Conservation (phyloP, 2,329 filamentous ascomycete genomes). For the Cladorrhinum sp. region DNA sequence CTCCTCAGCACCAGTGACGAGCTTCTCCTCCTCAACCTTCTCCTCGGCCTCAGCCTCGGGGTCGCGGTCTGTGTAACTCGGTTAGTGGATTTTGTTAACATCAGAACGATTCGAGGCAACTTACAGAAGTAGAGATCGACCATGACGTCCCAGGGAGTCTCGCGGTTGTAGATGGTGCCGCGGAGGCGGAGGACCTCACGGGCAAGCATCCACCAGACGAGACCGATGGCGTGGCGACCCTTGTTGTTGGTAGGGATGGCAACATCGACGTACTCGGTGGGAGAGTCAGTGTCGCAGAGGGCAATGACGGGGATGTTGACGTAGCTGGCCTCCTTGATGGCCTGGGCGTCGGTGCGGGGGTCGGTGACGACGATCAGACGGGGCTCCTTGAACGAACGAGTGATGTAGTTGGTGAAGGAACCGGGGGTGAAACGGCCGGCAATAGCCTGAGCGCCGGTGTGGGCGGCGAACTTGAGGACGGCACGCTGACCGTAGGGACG, state of each 20-base stretch:
- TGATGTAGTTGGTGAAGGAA: constrained; percentile 99
- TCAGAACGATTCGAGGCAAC: constrained; percentile 31
- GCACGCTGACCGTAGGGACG: constrained; percentile 99
- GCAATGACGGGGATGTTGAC: constrained; percentile 99
- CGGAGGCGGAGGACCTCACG: constrained; percentile 99
- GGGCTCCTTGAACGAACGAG: constrained; percentile 99
- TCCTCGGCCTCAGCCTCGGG: constrained; percentile 99
- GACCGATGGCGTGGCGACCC: constrained; percentile 97
- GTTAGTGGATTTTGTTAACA: constrained; percentile 22
- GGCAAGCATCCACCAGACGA: constrained; percentile 99
- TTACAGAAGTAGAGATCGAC: constrained; percentile 98
- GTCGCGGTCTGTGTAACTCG: constrained; percentile 71
- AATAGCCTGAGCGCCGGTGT: constrained; percentile 97
- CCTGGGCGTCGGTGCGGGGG: constrained; percentile 98
- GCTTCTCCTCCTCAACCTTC: constrained; percentile 92
- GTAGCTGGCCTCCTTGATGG: constrained; percentile 99
- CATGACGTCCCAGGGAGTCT: constrained; percentile 98
- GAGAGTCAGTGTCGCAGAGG: constrained; percentile 98
- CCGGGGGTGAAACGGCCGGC: constrained; percentile 99
- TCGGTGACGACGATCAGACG: constrained; percentile 99
- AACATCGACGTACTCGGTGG: constrained; percentile 99
- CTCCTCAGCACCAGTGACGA: constrained; percentile 79
- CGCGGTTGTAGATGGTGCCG: constrained; percentile 92
- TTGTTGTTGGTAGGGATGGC: constrained; percentile 99
- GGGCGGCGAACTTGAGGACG: constrained; percentile 98